phyloP scores from a whole-genome alignment of 2,329 filamentous ascomycete genomes.

The Sclerotinia minor region DNA sequence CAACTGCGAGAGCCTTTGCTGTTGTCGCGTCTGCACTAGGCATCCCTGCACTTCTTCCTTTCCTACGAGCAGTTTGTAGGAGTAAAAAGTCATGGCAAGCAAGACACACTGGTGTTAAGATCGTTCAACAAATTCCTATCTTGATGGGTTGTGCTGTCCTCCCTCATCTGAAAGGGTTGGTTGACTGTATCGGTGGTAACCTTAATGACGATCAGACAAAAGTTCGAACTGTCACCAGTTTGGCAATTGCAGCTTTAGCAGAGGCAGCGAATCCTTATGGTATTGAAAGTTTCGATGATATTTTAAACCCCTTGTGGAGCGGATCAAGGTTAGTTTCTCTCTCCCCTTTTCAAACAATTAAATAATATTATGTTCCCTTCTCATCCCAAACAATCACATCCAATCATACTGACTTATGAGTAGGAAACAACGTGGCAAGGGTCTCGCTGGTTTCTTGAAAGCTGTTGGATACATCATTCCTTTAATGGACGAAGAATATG shows the following conservation, averaged over 20 bases:
- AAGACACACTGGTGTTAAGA: slow-evolving; percentile 96
- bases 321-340: slow-evolving; percentile 58
- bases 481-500: slow-evolving; percentile 98
- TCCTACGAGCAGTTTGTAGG: slow-evolving; percentile 90
- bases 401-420: neutral
- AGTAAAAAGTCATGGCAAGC: slow-evolving; percentile 99
- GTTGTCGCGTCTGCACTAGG: slow-evolving; percentile 95
- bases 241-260: slow-evolving; percentile 91
- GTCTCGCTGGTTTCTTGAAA: slow-evolving; percentile 92
- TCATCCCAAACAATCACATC: too few species aligned
- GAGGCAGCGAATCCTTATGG: slow-evolving; percentile 97
- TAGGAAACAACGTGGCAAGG: slow-evolving; percentile 91
- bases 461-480: slow-evolving; percentile 98
- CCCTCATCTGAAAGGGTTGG: slow-evolving; percentile 90
- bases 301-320: slow-evolving; percentile 95
- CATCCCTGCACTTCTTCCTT: slow-evolving; percentile 91
- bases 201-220: slow-evolving; percentile 98
- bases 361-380: too few species aligned
- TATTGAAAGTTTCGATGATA: slow-evolving; percentile 98
- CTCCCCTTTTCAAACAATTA: too few species aligned
- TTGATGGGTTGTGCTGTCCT: slow-evolving; percentile 97
- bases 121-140: slow-evolving; percentile 97
- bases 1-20: slow-evolving; percentile 92
- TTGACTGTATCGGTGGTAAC: slow-evolving; percentile 94
- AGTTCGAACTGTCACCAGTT: slow-evolving; percentile 90